A percentile compares a stretch with the other conserved stretches of the same genome.
Conservation (phyloP, 2,329 filamentous ascomycete species). For the Xylariaceae sp. region DNA sequence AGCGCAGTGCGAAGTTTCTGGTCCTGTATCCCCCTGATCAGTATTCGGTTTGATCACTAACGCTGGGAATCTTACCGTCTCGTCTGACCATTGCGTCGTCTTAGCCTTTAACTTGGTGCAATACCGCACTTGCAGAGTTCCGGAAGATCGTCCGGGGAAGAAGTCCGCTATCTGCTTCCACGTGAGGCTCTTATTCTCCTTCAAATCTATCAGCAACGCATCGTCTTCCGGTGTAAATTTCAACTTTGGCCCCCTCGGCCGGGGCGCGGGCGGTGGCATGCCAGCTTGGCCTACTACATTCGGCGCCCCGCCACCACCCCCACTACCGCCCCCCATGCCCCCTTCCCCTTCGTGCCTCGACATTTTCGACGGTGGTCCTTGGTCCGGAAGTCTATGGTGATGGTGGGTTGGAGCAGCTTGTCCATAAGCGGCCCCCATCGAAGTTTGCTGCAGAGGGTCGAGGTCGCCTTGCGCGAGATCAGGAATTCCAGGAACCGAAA, state of each 20-base stretch:
- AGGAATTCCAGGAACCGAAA: conserved; percentile 45
- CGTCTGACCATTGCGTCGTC: conserved; percentile 87
- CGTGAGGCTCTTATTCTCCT: conserved; percentile 89
- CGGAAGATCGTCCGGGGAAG: conserved; percentile 84
- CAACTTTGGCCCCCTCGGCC: conserved; percentile 80
- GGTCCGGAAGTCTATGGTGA: conserved; percentile 74
- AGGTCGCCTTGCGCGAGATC: conserved; percentile 52
- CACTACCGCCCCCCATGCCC: conserved; percentile 36
- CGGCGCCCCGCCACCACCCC: conserved; percentile 58
- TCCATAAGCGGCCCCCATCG: conserved; percentile 47
- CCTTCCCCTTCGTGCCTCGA: conserved; percentile 53
- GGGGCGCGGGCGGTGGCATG: conserved; percentile 77
- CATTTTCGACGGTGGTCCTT: conserved; percentile 63
- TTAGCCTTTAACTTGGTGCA: conserved; percentile 94
- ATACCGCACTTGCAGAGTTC: conserved; percentile 87
- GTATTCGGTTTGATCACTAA: conserved; percentile 1
- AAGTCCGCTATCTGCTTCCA: conserved; percentile 98
- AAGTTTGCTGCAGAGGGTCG: conserved; percentile 48
- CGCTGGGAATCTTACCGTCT: conserved; percentile 60
- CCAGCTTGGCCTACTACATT: conserved; percentile 81
- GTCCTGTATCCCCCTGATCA: conserved; percentile 47
- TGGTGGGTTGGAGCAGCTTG: conserved; percentile 61
- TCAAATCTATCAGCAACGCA: conserved; percentile 78
- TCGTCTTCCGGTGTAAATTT: conserved; percentile 95
- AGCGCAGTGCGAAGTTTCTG: conserved; percentile 71